Evolutionary conservation across 371 early-diverging fungal species (phyloP).

Genomic region (Mycotypha africana): DNA sequence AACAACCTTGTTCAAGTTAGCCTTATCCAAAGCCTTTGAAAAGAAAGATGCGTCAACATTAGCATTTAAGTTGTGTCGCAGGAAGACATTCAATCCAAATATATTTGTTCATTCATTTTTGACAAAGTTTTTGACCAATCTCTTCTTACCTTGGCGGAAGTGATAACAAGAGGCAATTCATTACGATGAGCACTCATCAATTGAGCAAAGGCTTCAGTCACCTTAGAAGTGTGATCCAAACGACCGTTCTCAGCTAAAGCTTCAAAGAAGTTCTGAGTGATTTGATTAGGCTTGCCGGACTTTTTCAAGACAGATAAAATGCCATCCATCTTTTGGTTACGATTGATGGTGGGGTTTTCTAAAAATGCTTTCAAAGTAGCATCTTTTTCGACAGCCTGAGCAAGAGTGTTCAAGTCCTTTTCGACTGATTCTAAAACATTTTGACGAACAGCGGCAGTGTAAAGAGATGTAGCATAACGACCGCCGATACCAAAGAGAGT

Average conservation of each 20-base stretch:
- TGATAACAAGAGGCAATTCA: constrained; percentile 85
- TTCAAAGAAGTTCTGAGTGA: constrained; percentile 89
- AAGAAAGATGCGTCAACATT: background rate
- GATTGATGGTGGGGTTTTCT: constrained; percentile 85
- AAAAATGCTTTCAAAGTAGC: constrained; percentile 65
- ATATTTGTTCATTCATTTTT: background rate
- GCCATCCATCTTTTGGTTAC: constrained; percentile 71
- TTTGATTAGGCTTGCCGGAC: constrained; percentile 65
- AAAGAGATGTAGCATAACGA: constrained; percentile 96
- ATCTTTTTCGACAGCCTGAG: constrained; percentile 68
- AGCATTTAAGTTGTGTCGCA: too few species aligned
- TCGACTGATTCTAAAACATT: constrained; percentile 83
- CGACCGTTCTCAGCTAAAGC: constrained; percentile 93
- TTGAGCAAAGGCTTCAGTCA: constrained; percentile 73
- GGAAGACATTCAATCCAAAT: too few species aligned
- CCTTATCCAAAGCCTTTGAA: constrained; percentile 45
- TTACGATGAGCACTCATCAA: constrained; percentile 93
- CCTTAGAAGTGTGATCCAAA: constrained; percentile 76
- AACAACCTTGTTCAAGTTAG: constrained; percentile 46
- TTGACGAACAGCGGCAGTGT: constrained; percentile 88
- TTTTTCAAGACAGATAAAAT: constrained; percentile 57
- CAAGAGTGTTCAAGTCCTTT: constrained; percentile 72
- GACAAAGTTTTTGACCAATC: background rate
- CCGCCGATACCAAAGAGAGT: constrained; percentile 93
- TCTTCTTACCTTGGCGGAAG: constrained; percentile 73